phyloP scores from a whole-genome alignment of 306 rosid species.

The Vigna trinervia region DNA sequence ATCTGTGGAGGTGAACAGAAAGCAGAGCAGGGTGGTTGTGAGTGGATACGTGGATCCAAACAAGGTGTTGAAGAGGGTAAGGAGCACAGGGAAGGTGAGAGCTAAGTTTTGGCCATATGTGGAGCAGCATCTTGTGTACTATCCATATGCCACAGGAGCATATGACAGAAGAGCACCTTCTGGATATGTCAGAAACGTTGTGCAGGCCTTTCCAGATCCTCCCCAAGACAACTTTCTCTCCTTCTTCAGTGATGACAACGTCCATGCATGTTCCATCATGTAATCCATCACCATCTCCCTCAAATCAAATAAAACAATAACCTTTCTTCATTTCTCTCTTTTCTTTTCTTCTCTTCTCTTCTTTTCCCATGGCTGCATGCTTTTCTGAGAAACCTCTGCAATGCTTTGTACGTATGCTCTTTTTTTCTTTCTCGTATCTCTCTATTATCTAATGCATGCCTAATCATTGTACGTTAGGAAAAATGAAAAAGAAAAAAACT shows the following conservation, averaged over 20 bases:
- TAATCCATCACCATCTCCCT: neutral
- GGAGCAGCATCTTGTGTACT: constrained; percentile 73
- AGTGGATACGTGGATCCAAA: constrained; percentile 83
- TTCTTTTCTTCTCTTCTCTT: too few species aligned
- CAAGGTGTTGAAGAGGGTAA: constrained; percentile 77
- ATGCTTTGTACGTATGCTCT: too few species aligned
- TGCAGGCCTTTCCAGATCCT: constrained; percentile 59
- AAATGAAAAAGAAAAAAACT: too few species aligned
- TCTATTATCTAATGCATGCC: too few species aligned
- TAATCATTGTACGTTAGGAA: too few species aligned
- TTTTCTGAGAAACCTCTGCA: too few species aligned
- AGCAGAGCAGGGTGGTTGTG: constrained; percentile 67
- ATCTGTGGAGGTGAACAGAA: constrained; percentile 79
- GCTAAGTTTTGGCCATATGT: constrained; percentile 91
- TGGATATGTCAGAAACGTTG: constrained; percentile 71
- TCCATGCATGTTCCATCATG: constrained; percentile 83
- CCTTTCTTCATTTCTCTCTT: too few species aligned
- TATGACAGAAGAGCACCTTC: constrained; percentile 84
- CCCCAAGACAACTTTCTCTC: constrained; percentile 57
- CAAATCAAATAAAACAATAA: too few species aligned
- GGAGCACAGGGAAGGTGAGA: constrained; percentile 71
- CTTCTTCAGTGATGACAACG: constrained; percentile 83
- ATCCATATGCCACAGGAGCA: constrained; percentile 70
- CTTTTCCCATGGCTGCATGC: neutral
- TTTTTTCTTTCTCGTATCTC: too few species aligned